Evolutionary conservation across 176 grass and related monocot species (phyloP).

Genomic region (Hsuehochloa calcarea): DNA sequence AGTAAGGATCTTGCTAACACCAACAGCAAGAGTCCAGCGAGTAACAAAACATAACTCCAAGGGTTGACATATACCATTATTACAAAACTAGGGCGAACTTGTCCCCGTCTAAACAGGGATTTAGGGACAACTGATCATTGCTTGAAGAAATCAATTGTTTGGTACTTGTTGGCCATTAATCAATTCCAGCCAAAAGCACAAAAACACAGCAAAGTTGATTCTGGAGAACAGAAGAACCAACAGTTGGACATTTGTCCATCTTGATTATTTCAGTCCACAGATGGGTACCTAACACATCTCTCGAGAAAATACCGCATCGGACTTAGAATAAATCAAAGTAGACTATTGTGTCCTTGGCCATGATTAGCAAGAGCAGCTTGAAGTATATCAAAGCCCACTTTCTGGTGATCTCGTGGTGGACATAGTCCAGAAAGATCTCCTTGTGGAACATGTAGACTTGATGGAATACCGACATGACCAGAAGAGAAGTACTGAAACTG

Average conservation of each 20-base stretch:
- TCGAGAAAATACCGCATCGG: not conserved
- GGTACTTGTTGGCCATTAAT: slow-evolving; percentile 9
- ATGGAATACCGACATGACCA: slow-evolving; percentile 64
- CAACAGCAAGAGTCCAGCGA: too few relatives aligned
- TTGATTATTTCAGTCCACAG: slow-evolving; percentile 39
- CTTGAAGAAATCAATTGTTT: not conserved
- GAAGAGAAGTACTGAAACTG: slow-evolving; percentile 49
- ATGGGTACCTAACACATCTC: not conserved
- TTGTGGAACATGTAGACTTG: slow-evolving; percentile 90
- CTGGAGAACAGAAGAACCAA: not conserved
- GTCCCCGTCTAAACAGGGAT: not conserved
- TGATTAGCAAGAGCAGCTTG: slow-evolving; percentile 67
- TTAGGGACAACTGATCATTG: not conserved
- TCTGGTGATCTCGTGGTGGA: slow-evolving; percentile 76
- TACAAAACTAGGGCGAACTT: slow-evolving; percentile 8
- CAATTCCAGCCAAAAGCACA: not conserved
- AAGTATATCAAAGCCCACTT: slow-evolving; percentile 88
- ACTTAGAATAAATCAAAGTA: slow-evolving; percentile 62
- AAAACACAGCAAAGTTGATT: slow-evolving; percentile 9
- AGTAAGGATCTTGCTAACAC: too few relatives aligned
- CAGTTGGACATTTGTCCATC: not conserved
- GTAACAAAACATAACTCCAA: not conserved
- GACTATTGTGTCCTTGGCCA: slow-evolving; percentile 76
- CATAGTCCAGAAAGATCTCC: slow-evolving; percentile 87
- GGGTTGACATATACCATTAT: slow-evolving; percentile 37